phyloP scores from a whole-genome alignment of 495 filamentous ascomycete species.

The Polyplosphaeria fusca region DNA sequence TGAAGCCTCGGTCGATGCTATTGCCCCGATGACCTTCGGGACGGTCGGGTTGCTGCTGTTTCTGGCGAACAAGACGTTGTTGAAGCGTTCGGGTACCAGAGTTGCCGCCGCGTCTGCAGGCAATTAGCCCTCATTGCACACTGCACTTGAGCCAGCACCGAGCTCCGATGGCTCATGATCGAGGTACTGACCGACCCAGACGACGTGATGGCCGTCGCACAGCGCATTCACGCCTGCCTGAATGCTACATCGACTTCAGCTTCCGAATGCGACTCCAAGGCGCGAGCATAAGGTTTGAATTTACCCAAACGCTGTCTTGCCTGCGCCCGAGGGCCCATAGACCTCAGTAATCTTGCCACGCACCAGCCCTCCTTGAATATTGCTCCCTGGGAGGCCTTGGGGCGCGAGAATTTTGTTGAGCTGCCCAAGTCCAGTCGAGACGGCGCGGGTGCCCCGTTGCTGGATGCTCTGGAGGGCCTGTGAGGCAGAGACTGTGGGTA shows the following conservation, averaged over 20 bases:
- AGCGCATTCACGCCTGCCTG: constrained; percentile 66
- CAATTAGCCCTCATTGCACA: constrained; percentile 21
- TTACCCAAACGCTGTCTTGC: constrained; percentile 83
- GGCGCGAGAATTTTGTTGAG: constrained; percentile 46
- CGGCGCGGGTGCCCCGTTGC: constrained; percentile 46
- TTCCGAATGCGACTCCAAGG: background rate
- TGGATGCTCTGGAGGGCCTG: constrained; percentile 70
- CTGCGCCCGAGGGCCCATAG: constrained; percentile 82
- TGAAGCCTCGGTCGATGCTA: background rate
- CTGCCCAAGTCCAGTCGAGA: constrained; percentile 63
- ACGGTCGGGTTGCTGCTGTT: background rate
- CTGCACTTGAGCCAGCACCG: constrained; percentile 3
- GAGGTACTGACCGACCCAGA: constrained; percentile 76
- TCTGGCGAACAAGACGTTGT: constrained; percentile 26
- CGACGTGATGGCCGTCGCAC: constrained; percentile 58
- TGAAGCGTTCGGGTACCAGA: constrained; percentile 23
- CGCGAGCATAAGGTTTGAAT: constrained; percentile 16
- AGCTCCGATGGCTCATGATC: constrained; percentile 10
- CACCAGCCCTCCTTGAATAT: constrained; percentile 54
- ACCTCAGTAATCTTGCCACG: constrained; percentile 83
- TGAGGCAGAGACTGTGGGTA: constrained; percentile 85
- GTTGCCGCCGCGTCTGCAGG: constrained; percentile 32
- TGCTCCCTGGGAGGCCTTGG: constrained; percentile 11
- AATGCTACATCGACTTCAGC: constrained; percentile 42
- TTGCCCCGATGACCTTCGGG: too few species aligned